Evolutionary conservation across 1,284 basidiomycete genomes (phyloP).

Genomic region (Inonotus obliquus): DNA sequence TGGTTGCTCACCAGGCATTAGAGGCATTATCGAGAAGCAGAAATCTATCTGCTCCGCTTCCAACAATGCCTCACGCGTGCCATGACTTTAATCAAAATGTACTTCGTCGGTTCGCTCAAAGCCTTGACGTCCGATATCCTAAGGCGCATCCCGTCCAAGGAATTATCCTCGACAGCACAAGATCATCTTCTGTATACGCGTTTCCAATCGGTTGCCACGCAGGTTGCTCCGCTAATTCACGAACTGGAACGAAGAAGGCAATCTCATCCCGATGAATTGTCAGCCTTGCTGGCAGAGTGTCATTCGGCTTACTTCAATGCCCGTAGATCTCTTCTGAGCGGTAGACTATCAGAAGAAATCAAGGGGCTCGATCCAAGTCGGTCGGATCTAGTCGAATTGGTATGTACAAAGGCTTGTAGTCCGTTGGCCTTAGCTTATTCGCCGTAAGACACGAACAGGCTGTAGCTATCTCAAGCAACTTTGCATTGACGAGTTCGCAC

Average conservation of each 20-base stretch:
- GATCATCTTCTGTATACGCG: slow-evolving; percentile 86
- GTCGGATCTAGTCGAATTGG: slow-evolving; percentile 83
- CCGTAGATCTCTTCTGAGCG: slow-evolving; percentile 66
- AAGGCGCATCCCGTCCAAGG: slow-evolving; percentile 70
- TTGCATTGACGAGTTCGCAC: slow-evolving; percentile 81
- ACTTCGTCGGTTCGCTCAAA: slow-evolving; percentile 79
- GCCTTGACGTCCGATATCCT: slow-evolving; percentile 71
- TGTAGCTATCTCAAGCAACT: slow-evolving; percentile 88
- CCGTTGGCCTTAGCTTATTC: slow-evolving; percentile 6
- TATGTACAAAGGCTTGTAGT: slow-evolving; percentile 30
- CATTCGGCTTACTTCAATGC: slow-evolving; percentile 76
- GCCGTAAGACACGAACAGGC: slow-evolving; percentile 71
- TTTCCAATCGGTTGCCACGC: slow-evolving; percentile 67
- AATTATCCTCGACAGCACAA: slow-evolving; percentile 77
- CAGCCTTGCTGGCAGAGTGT: slow-evolving; percentile 76
- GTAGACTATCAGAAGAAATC: slow-evolving; percentile 75
- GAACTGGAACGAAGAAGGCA: slow-evolving; percentile 79
- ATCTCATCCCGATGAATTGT: slow-evolving; percentile 73
- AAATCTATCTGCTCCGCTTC: slow-evolving; percentile 87
- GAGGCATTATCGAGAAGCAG: slow-evolving; percentile 87
- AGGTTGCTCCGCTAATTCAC: slow-evolving; percentile 70
- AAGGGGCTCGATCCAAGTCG: slow-evolving; percentile 70
- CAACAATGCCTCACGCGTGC: slow-evolving; percentile 94
- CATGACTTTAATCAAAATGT: slow-evolving; percentile 95
- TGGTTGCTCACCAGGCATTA: slow-evolving; percentile 30